A percentile compares a stretch with the other conserved stretches of the same genome.
These are phyloP conservation scores for Sphaerulina musiva DNA, from an alignment of 2,329 filamentous ascomycete genomes.

Conservation along the genomic window DNA sequence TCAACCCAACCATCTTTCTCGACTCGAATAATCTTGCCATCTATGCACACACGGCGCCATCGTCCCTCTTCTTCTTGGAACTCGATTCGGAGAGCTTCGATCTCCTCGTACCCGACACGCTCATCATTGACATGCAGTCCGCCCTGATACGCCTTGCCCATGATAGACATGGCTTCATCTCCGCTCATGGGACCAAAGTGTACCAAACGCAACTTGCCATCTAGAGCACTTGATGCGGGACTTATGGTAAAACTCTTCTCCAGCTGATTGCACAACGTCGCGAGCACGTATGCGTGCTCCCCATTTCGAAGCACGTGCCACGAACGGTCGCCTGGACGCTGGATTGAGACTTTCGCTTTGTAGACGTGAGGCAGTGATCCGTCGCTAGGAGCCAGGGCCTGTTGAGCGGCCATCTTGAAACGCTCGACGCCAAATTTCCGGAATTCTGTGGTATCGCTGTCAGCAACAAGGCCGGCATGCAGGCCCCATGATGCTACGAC, in stretches of 20 bases:
- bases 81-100: conserved; percentile 61
- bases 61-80: conserved; percentile 60
- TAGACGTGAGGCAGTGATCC: conserved; percentile 52
- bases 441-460: conserved; percentile 79
- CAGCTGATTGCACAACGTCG: conserved; percentile 70
- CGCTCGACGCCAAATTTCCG: conserved; percentile 68
- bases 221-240: conserved; percentile 62
- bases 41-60: conserved; percentile 86
- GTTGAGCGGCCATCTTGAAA: conserved; percentile 77
- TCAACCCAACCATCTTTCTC: conserved; percentile 65
- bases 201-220: conserved; percentile 64
- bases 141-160: conserved; percentile 57
- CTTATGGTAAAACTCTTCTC: conserved; percentile 79
- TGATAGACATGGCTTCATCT: conserved; percentile 66
- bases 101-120: conserved; percentile 62
- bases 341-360: conserved; percentile 46
- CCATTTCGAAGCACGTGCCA: conserved; percentile 35
- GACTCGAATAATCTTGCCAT: conserved; percentile 76
- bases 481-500: conserved; percentile 88
- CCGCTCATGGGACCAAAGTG: conserved; percentile 64
- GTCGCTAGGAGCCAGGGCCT: conserved; percentile 58
- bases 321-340: conserved; percentile 24
- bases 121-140: conserved; percentile 51
- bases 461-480: conserved; percentile 80
- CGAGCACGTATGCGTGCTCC: conserved; percentile 69